Conservation (phyloP, 805 yeast genomes). For the Babjeviella inositovora region DNA sequence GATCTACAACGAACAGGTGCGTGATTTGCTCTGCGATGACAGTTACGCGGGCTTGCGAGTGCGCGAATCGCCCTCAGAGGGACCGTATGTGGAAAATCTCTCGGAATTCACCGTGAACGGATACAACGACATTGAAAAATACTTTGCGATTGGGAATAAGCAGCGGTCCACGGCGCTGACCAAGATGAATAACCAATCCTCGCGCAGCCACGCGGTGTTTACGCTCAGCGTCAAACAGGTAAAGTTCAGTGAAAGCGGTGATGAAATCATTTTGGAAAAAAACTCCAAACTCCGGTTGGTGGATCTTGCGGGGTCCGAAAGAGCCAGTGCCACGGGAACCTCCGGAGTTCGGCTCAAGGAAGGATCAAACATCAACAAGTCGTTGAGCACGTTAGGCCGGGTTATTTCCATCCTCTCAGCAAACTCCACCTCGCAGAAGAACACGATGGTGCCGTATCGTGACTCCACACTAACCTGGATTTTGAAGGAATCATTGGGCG, state of each 20-base stretch:
- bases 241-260: conserved; percentile 10
- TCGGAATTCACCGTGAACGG: conserved; percentile 30
- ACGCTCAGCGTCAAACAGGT: conserved; percentile 48
- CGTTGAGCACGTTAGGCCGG: conserved; percentile 64
- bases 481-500: conserved; percentile 62
- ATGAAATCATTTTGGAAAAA: conserved; percentile 27
- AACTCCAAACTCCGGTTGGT: conserved; percentile 52
- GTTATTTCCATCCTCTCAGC: conserved; percentile 36
- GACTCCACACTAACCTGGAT: conserved; percentile 68
- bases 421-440: conserved; percentile 10
- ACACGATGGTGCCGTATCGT: conserved; percentile 44
- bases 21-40: conserved; percentile 31
- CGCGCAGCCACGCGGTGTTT: conserved; percentile 72
- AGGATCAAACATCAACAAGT: conserved; percentile 65
- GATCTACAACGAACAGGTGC: conserved; percentile 63
- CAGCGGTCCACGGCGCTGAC: conserved; percentile 60
- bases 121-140: conserved; percentile 28
- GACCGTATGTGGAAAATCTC: conserved; percentile 62
- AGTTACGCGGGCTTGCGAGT: conserved; percentile 21
- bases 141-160: conserved; percentile 32
- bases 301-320: conserved; percentile 75
- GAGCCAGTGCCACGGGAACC: conserved; percentile 46
- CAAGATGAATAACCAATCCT: conserved; percentile 53
- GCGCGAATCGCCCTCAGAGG: conserved; percentile 48
- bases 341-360: conserved; percentile 50